A percentile compares a stretch with the other conserved stretches of the same genome.
Evolutionary conservation across 441 rosid species (phyloP).

Genomic region (Jatropha multifida): DNA sequence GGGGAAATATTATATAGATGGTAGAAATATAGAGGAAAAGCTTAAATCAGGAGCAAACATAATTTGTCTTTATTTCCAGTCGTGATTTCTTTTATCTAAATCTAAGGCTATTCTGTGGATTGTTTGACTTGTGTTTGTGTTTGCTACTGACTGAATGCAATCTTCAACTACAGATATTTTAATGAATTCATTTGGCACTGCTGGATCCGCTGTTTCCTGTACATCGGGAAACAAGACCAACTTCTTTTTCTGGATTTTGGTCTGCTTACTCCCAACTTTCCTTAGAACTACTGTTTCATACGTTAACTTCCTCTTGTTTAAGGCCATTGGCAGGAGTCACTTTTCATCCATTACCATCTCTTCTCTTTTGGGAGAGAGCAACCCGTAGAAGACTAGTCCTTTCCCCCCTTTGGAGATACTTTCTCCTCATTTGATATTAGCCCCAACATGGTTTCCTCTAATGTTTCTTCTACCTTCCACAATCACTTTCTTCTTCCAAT

Average conservation of each 20-base stretch:
- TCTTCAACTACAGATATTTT: slow-evolving; percentile 34
- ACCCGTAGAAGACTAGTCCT: slow-evolving; percentile 18
- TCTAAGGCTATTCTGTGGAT: not conserved
- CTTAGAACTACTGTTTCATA: slow-evolving; percentile 48
- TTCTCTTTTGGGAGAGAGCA: slow-evolving; percentile 5
- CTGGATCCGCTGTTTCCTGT: slow-evolving; percentile 76
- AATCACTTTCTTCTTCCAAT: slow-evolving; percentile 42
- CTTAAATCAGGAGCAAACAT: no score
- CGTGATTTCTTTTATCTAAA: no score
- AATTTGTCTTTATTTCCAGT: no score
- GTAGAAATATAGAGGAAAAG: no score
- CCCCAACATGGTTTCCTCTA: slow-evolving; percentile 68
- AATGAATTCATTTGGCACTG: slow-evolving; percentile 74
- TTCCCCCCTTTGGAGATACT: not conserved
- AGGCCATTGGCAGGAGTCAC: slow-evolving; percentile 47
- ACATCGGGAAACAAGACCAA: slow-evolving; percentile 77
- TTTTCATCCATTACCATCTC: slow-evolving; percentile 26
- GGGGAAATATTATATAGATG: not conserved
- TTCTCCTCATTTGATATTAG: not conserved
- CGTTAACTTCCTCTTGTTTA: slow-evolving; percentile 51
- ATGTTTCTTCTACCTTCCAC: slow-evolving; percentile 39
- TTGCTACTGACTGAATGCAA: not conserved
- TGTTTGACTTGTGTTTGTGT: not conserved
- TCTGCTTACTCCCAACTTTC: slow-evolving; percentile 66
- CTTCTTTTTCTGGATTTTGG: slow-evolving; percentile 69